Evolutionary conservation across 257 asterid genomes (phyloP).

Genomic region (Rauvolfia tetraphylla): DNA sequence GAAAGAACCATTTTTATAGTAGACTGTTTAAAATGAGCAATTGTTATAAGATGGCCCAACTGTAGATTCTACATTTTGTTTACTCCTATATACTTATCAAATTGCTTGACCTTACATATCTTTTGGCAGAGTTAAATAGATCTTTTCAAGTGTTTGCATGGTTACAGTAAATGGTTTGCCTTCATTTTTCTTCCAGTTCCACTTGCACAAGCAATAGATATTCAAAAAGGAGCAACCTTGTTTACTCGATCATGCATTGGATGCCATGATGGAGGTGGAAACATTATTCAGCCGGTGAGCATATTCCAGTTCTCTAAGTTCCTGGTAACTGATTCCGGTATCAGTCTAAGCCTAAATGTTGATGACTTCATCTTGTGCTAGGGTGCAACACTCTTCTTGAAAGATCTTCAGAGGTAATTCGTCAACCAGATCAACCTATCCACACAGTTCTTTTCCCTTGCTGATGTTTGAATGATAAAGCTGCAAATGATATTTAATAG

Average conservation of each 20-base stretch:
- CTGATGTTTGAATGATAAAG: not conserved
- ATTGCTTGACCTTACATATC: not conserved
- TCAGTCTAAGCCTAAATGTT: slow-evolving; percentile 11
- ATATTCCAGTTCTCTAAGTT: slow-evolving; percentile 17
- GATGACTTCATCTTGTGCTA: slow-evolving; percentile 35
- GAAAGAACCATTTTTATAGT: no score
- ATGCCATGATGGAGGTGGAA: slow-evolving; percentile 90
- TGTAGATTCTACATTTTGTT: not conserved
- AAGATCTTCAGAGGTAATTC: slow-evolving; percentile 72
- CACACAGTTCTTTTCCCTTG: not conserved
- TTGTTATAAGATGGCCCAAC: not conserved
- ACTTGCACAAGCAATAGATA: slow-evolving; percentile 50
- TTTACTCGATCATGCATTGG: slow-evolving; percentile 81
- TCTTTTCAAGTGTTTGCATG: not conserved
- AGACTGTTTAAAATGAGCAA: not conserved
- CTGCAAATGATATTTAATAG: not conserved
- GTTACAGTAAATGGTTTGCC: not conserved
- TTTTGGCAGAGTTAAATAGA: not conserved
- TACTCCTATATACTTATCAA: not conserved
- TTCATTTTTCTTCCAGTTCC: slow-evolving; percentile 35
- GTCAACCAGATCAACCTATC: not conserved
- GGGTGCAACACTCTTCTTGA: slow-evolving; percentile 85
- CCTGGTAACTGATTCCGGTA: slow-evolving; percentile 1
- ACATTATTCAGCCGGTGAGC: slow-evolving; percentile 90
- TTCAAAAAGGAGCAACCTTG: slow-evolving; percentile 59